Conservation (phyloP, 768 basidiomycete genomes). For the Clavulina sp. region DNA sequence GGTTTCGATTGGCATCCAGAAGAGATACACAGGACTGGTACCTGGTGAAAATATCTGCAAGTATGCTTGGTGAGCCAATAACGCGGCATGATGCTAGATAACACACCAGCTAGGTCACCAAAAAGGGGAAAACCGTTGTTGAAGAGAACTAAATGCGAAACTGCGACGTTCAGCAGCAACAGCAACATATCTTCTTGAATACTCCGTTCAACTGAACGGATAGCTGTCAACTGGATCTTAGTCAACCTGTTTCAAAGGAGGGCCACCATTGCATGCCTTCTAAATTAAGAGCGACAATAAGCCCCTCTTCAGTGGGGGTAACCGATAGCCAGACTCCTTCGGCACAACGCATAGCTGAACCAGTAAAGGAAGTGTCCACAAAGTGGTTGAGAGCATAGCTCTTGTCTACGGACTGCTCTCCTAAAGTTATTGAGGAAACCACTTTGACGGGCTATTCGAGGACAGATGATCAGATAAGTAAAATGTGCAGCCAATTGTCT, state of each 20-base stretch:
- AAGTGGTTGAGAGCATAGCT: slow-evolving; percentile 43
- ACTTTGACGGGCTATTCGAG: slow-evolving; percentile 37
- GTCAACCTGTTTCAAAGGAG: background rate
- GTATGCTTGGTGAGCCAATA: background rate
- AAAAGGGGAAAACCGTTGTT: slow-evolving; percentile 48
- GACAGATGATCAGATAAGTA: background rate
- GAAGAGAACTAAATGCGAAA: slow-evolving; percentile 46
- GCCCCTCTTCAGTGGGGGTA: slow-evolving; percentile 35
- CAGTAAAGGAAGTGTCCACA: slow-evolving; percentile 46
- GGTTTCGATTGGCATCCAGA: slow-evolving; percentile 40
- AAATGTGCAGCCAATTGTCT: background rate
- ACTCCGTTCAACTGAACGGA: slow-evolving; percentile 45
- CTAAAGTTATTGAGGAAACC: slow-evolving; percentile 55
- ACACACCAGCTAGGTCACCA: slow-evolving; percentile 40
- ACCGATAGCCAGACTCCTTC: slow-evolving; percentile 42
- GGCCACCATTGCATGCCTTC: slow-evolving; percentile 26
- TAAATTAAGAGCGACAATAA: slow-evolving; percentile 45
- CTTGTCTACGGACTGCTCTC: slow-evolving; percentile 34
- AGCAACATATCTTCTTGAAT: slow-evolving; percentile 46
- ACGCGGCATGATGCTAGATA: slow-evolving; percentile 25
- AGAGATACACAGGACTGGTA: slow-evolving; percentile 19
- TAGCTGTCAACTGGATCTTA: slow-evolving; percentile 23
- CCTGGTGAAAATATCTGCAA: slow-evolving; percentile 3
- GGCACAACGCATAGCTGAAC: slow-evolving; percentile 19
- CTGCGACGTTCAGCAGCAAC: slow-evolving; percentile 45